These are phyloP conservation scores for Cryomyces minteri DNA, from an alignment of 495 filamentous ascomycete genomes.

Conservation along the genomic window DNA sequence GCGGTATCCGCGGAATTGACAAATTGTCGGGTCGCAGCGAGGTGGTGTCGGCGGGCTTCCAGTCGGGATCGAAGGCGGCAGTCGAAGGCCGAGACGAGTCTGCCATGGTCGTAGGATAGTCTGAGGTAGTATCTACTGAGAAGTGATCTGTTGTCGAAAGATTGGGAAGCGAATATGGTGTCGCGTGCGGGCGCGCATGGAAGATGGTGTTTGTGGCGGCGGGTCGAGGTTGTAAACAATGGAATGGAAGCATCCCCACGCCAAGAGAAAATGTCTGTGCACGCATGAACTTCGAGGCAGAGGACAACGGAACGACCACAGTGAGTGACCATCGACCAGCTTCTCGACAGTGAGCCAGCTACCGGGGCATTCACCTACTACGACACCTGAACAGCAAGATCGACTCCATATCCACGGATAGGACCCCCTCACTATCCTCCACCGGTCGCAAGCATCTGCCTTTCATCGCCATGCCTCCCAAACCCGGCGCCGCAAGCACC, in stretches of 20 bases:
- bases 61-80: conserved; percentile 9
- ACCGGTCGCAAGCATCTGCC: background rate
- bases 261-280: no score
- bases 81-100: background rate
- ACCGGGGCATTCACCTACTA: background rate
- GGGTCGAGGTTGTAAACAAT: background rate
- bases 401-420: conserved; percentile 2
- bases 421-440: background rate
- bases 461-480: conserved; percentile 27
- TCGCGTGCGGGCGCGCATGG: background rate
- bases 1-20: conserved; percentile 6
- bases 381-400: conserved; percentile 3
- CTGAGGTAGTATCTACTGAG: conserved; percentile 3
- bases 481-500: conserved; percentile 10
- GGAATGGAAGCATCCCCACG: no score
- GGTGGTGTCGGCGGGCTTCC: conserved; percentile 5
- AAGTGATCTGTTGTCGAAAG: background rate
- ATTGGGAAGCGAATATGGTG: background rate
- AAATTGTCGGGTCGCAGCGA: no score
- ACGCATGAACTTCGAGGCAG: background rate
- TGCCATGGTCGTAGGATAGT: background rate
- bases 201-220: background rate
- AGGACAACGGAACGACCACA: no score
- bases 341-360: background rate
- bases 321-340: no score